Conservation (phyloP, 305 asterid genomes). For the Plantago rigida region DNA sequence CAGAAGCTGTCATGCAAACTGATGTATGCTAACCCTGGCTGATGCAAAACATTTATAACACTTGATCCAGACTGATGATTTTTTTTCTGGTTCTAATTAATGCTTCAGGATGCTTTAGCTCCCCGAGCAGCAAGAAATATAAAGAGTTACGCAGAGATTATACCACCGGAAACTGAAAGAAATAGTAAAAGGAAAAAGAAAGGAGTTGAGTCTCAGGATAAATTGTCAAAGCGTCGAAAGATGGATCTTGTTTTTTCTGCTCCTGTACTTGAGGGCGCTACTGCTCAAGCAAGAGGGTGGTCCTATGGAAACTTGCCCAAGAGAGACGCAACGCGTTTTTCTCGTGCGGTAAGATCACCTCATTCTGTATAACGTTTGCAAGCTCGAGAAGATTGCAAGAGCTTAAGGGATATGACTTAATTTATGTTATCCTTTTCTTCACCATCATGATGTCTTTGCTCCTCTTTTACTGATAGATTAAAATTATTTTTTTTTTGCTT, state of each 20-base stretch:
- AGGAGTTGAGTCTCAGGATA: conserved; percentile 71
- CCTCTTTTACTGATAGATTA: no score
- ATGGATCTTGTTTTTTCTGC: conserved; percentile 54
- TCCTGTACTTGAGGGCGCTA: conserved; percentile 89
- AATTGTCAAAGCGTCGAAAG: conserved; percentile 75
- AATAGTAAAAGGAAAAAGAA: conserved; percentile 73
- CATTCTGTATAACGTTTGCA: conserved; percentile 11
- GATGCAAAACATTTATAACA: conserved; percentile 23
- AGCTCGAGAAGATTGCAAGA: background rate
- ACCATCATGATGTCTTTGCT: no score
- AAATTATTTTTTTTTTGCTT: no score
- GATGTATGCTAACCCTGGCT: conserved; percentile 44
- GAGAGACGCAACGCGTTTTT: conserved; percentile 93
- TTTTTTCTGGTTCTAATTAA: conserved; percentile 19
- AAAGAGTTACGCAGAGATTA: conserved; percentile 81
- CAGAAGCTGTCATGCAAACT: conserved; percentile 74
- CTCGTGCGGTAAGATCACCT: conserved; percentile 62
- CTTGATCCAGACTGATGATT: conserved; percentile 18
- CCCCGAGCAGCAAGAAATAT: conserved; percentile 97
- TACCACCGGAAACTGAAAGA: conserved; percentile 64
- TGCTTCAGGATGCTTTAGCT: conserved; percentile 72
- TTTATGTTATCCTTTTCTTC: background rate
- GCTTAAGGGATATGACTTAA: background rate
- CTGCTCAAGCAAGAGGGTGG: conserved; percentile 97
- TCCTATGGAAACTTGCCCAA: conserved; percentile 89